Evolutionary conservation across 2,329 filamentous ascomycete species (phyloP).

Genomic region (Orbilia oligospora): DNA sequence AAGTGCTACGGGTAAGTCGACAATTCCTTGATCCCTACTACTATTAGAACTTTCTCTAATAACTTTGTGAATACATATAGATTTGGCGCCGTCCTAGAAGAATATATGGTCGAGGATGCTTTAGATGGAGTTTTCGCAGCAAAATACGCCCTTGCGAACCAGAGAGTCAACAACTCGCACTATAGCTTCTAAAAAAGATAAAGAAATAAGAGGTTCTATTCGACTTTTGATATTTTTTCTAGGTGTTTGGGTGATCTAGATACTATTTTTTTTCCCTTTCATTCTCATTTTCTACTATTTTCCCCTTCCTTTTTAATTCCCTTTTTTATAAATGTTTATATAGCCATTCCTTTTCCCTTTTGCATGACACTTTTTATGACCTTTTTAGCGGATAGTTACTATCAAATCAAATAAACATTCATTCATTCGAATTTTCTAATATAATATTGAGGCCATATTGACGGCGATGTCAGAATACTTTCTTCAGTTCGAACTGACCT

Average conservation of each 20-base stretch:
- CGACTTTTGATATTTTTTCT: neutral
- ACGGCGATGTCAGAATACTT: no score
- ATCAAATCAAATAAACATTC: slow-evolving; percentile 2
- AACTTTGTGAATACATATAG: slow-evolving; percentile 68
- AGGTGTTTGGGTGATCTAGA: neutral
- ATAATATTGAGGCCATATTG: neutral
- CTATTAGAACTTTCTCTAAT: neutral
- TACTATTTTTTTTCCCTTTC: slow-evolving; percentile 6
- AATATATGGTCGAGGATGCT: slow-evolving; percentile 82
- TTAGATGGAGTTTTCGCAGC: slow-evolving; percentile 78
- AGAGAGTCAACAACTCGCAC: slow-evolving; percentile 55
- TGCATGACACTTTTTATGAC: slow-evolving; percentile 28
- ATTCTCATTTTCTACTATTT: neutral
- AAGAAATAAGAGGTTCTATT: neutral
- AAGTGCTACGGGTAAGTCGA: slow-evolving; percentile 89
- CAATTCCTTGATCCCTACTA: neutral
- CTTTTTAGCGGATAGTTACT: slow-evolving; percentile 50
- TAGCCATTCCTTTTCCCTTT: slow-evolving; percentile 37
- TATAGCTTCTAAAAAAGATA: slow-evolving; percentile 49
- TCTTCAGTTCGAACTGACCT: neutral
- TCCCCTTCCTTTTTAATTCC: slow-evolving; percentile 17
- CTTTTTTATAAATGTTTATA: slow-evolving; percentile 42
- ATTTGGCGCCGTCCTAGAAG: slow-evolving; percentile 76
- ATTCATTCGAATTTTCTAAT: neutral
- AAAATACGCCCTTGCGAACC: slow-evolving; percentile 68